A percentile compares a stretch with the other conserved stretches of the same genome.
Evolutionary conservation across 2,329 filamentous ascomycete species (phyloP).

Genomic region (Pseudogymnoascus sp.): DNA sequence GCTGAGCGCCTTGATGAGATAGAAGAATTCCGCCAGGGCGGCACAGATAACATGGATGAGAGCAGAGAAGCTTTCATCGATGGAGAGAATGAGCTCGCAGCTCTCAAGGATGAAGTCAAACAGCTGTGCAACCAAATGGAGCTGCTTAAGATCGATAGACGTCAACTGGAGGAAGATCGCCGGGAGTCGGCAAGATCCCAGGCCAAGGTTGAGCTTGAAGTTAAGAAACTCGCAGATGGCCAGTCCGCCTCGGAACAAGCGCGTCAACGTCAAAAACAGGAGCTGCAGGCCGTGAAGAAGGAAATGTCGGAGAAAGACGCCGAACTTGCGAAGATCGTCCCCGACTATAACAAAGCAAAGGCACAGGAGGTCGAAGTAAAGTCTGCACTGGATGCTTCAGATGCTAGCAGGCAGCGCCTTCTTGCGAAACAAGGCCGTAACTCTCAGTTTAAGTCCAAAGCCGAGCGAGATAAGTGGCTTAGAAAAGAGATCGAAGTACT

Average conservation of each 20-base stretch:
- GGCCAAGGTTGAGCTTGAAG: conserved; percentile 78
- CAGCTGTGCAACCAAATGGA: conserved; percentile 76
- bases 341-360: conserved; percentile 66
- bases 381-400: conserved; percentile 64
- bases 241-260: conserved; percentile 69
- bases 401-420: conserved; percentile 66
- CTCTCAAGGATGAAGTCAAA: conserved; percentile 70
- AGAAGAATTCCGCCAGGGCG: conserved; percentile 70
- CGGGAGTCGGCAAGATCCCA: conserved; percentile 69
- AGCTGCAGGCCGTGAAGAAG: conserved; percentile 61
- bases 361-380: conserved; percentile 63
- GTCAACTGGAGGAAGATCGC: conserved; percentile 82
- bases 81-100: conserved; percentile 69
- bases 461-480: conserved; percentile 77
- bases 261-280: conserved; percentile 59
- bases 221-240: conserved; percentile 74
- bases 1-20: conserved; percentile 70
- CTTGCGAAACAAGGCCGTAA: conserved; percentile 89
- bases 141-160: conserved; percentile 73
- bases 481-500: conserved; percentile 72
- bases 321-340: conserved; percentile 66
- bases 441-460: conserved; percentile 78
- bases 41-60: conserved; percentile 75
- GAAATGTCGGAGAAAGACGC: conserved; percentile 69
- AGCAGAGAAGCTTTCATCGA: conserved; percentile 68